A percentile compares a stretch with the other conserved stretches of the same genome.
Conservation (phyloP, 371 early-diverging fungal species). For the Mucor lusitanicus region DNA sequence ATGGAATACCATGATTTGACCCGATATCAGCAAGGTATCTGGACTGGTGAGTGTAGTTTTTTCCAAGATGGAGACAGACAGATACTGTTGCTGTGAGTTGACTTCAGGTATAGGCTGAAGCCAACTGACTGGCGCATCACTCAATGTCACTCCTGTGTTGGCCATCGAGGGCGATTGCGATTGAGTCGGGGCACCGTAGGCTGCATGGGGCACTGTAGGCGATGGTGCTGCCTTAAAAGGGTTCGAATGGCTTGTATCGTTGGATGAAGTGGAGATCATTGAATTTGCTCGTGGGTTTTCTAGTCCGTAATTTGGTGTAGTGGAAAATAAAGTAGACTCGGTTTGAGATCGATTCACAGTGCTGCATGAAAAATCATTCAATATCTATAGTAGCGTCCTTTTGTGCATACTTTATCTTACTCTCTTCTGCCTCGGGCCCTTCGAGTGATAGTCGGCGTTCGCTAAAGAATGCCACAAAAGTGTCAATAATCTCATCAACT, state of each 20-base stretch:
- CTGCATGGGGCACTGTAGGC: neutral
- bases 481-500: neutral
- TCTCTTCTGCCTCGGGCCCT: constrained; percentile 24
- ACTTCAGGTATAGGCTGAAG: constrained; percentile 15
- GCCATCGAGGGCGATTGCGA: neutral
- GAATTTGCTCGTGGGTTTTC: neutral
- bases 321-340: neutral
- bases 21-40: neutral
- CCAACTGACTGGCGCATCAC: neutral
- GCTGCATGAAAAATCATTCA: neutral
- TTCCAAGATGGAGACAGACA: neutral
- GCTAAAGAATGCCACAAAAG: neutral
- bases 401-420: constrained; percentile 17
- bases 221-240: constrained; percentile 10
- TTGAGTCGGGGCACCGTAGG: neutral
- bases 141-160: neutral
- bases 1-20: constrained; percentile 2
- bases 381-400: no score
- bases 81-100: neutral
- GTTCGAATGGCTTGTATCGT: neutral
- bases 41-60: neutral
- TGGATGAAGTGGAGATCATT: neutral
- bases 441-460: constrained; percentile 12
- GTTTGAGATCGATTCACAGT: constrained; percentile 9
- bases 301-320: neutral